Percentiles rank a stretch among this genome's conserved stretches.
These are phyloP conservation scores for Sphaerobolus stellatus DNA, from an alignment of 1,284 basidiomycete genomes.

Conservation along the genomic window DNA sequence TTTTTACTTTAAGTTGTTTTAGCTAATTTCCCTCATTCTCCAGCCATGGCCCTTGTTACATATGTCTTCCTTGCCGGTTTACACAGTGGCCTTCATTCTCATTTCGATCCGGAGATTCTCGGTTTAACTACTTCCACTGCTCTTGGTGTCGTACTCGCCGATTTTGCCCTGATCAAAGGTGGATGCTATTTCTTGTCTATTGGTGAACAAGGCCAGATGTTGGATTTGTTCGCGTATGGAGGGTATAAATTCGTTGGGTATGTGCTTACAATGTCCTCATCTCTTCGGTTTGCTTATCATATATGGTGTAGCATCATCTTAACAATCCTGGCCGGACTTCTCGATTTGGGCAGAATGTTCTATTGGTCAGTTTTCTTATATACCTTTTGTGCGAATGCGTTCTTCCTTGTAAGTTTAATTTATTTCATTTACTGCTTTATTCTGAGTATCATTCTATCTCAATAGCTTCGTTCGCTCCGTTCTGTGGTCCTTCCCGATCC, in stretches of 20 bases:
- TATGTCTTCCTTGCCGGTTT: slow-evolving; percentile 90
- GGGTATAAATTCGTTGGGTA: slow-evolving; percentile 99
- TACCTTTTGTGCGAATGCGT: slow-evolving; percentile 84
- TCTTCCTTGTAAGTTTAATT: slow-evolving; percentile 79
- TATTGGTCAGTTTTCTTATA: slow-evolving; percentile 80
- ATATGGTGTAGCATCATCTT: slow-evolving; percentile 61
- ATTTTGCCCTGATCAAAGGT: slow-evolving; percentile 86
- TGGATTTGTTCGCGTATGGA: slow-evolving; percentile 78
- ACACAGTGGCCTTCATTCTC: slow-evolving; percentile 78
- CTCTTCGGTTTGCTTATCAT: background rate
- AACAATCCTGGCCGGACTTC: slow-evolving; percentile 61
- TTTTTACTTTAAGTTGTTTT: background rate
- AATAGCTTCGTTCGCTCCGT: slow-evolving; percentile 85
- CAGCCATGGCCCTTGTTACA: slow-evolving; percentile 95
- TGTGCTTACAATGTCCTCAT: slow-evolving; percentile 14
- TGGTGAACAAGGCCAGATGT: slow-evolving; percentile 68
- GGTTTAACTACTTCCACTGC: slow-evolving; percentile 86
- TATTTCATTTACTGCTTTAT: slow-evolving; percentile 1
- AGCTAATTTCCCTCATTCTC: background rate
- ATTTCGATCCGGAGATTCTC: slow-evolving; percentile 89
- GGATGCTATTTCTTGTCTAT: slow-evolving; percentile 92
- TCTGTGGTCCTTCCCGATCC: slow-evolving; percentile 84
- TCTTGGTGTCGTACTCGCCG: slow-evolving; percentile 75
- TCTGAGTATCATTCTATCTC: background rate
- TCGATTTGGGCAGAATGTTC: slow-evolving; percentile 60